Base-by-base conservation (phyloP, 2,329 filamentous ascomycete genomes). In the Colletotrichum destructivum region DNA sequence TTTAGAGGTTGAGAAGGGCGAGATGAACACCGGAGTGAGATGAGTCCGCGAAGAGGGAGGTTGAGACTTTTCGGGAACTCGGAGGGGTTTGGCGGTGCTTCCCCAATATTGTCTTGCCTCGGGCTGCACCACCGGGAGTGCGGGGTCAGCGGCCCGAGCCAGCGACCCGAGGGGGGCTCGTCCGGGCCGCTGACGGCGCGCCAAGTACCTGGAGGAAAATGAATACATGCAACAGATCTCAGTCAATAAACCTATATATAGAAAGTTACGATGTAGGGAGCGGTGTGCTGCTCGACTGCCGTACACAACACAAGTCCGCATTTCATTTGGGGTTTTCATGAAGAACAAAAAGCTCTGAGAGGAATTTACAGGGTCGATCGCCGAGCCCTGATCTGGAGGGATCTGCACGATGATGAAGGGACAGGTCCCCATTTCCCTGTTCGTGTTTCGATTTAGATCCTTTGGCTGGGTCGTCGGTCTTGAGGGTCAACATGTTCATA, bases 41-140 rank as follows among this genome's bases (percentile, higher is more conserved):
- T 44, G 49, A 42, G 47, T 55, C 49, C 38, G 55, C 7, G 51
- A 59, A 59, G 51, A 18, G 26, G 13, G 67, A 61, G 42, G 55
- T 56, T 61, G 62, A 26, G 47, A 52, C 21, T 23, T 52, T 21
- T 54, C n/a, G 47, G 61, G 57, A 7, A n/a, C 12, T 46, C 26
- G 51, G 26, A 18, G 23, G 40, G 23, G n/a, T 40, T 57, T 59
- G 26, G 49, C 44, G 56, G 57, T 47, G 68, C 49, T 71, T 71
- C 69, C 68, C 64, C 64, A 71, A 64, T n/a, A 35, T 66, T 51
- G 54, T 26, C 62, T 61, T 70, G 69, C 69, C 57, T 71, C 69
- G 69, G 69, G 51, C 65, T 71, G 38, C 64, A 71, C 44, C 52
- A 68, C 69, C 51, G 64, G 62, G 69, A 52, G 52, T 68, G 69